Conservation (phyloP, 2,329 filamentous ascomycete genomes). For the Mollisia scopiformis region DNA sequence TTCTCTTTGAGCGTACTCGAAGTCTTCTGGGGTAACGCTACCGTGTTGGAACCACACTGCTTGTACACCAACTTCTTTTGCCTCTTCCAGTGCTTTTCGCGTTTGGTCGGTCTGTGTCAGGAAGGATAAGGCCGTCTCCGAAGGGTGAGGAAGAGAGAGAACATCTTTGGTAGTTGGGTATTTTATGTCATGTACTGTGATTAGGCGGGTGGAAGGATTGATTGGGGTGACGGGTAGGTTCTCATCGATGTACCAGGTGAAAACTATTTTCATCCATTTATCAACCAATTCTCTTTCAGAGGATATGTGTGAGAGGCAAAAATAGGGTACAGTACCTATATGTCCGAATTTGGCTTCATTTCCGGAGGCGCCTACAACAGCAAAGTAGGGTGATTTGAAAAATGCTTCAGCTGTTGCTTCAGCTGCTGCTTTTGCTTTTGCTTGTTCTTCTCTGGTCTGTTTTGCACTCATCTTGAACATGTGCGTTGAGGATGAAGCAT, state of each 20-base stretch:
- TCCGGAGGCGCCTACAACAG: constrained; percentile 81
- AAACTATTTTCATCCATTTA: constrained; percentile 65
- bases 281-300: no score
- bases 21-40: constrained; percentile 76
- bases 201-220: constrained; percentile 66
- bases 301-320: not conserved
- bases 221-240: constrained; percentile 78
- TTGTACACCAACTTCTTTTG: constrained; percentile 71
- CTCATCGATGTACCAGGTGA: constrained; percentile 85
- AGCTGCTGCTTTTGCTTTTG: not conserved
- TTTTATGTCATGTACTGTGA: constrained; percentile 44
- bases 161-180: constrained; percentile 57
- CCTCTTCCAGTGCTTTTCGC: constrained; percentile 67
- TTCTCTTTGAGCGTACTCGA: constrained; percentile 68
- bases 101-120: constrained; percentile 86
- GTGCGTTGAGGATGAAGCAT: not conserved
- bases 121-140: constrained; percentile 76
- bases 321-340: not conserved
- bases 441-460: no score
- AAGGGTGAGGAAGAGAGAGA: constrained; percentile 64
- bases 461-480: not conserved
- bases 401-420: constrained; percentile 70
- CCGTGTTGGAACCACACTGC: constrained; percentile 92
- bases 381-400: constrained; percentile 79
- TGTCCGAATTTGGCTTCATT: not conserved